Evolutionary conservation across 1,284 basidiomycete species (phyloP).

Genomic region (Ceraceosorus guamensis): DNA sequence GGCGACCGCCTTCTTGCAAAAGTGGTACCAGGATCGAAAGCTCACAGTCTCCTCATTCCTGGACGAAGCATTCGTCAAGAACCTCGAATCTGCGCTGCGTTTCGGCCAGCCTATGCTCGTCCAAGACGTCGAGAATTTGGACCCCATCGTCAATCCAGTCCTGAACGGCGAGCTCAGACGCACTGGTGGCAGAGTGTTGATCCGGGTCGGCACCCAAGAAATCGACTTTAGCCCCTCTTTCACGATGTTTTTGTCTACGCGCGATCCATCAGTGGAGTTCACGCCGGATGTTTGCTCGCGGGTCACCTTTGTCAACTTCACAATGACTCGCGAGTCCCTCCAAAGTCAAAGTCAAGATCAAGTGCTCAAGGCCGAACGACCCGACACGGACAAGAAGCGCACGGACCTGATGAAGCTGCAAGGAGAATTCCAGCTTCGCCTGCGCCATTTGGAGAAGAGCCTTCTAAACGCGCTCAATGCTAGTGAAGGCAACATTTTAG

Average conservation of each 20-base stretch:
- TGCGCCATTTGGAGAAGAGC: constrained; percentile 85
- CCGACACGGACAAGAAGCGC: constrained; percentile 91
- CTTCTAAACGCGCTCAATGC: constrained; percentile 94
- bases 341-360: constrained; percentile 97
- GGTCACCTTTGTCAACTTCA: constrained; percentile 99
- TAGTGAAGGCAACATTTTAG: constrained; percentile 90
- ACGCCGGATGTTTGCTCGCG: constrained; percentile 97
- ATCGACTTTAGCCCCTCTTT: constrained; percentile 99
- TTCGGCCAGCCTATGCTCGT: constrained; percentile 97
- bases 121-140: constrained; percentile 94
- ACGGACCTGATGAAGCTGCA: constrained; percentile 98
- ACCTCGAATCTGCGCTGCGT: constrained; percentile 93
- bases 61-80: constrained; percentile 97
- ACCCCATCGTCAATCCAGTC: constrained; percentile 95
- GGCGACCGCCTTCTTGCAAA: constrained; percentile 84
- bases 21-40: constrained; percentile 91
- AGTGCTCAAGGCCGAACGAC: constrained; percentile 90
- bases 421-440: constrained; percentile 89
- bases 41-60: constrained; percentile 97
- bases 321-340: constrained; percentile 95
- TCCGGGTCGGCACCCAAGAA: constrained; percentile 95
- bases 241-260: constrained; percentile 89
- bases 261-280: constrained; percentile 94
- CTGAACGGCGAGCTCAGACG: constrained; percentile 89
- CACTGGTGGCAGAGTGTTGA: constrained; percentile 85